Evolutionary conservation across 257 asterid species (phyloP).

Genomic region (Gentiana straminea): DNA sequence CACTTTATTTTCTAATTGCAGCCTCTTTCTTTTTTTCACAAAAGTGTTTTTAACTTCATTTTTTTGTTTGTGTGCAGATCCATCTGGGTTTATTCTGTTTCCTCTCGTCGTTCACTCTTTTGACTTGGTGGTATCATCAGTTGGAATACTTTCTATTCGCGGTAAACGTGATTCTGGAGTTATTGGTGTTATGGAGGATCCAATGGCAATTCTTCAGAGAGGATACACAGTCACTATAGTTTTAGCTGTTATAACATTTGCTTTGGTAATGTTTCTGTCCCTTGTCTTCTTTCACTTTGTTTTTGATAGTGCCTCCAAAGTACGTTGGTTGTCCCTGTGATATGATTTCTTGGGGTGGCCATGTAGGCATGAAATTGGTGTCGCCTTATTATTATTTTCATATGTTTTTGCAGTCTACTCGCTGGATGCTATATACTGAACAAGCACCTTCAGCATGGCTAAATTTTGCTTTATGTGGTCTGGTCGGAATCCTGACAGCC

Average conservation of each 20-base stretch:
- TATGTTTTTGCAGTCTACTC: constrained; percentile 71
- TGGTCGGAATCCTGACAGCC: constrained; percentile 94
- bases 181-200: constrained; percentile 75
- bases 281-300: not conserved
- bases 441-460: constrained; percentile 99
- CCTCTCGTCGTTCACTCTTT: constrained; percentile 98
- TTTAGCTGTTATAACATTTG: constrained; percentile 86
- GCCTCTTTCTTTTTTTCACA: no score
- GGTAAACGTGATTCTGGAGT: constrained; percentile 61
- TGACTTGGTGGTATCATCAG: constrained; percentile 87
- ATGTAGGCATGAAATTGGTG: not conserved
- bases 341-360: not conserved
- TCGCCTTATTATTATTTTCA: not conserved
- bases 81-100: constrained; percentile 93
- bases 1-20: no score
- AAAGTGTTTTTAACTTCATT: not conserved
- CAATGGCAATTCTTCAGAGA: constrained; percentile 86
- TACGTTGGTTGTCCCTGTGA: not conserved
- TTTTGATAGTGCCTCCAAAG: not conserved
- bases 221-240: constrained; percentile 87
- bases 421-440: constrained; percentile 96
- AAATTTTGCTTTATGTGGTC: constrained; percentile 89
- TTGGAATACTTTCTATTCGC: constrained; percentile 84
- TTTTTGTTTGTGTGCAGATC: constrained; percentile 55
- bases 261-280: constrained; percentile 56